Evolutionary conservation across 176 grass and related monocot genomes (phyloP).

Genomic region (Hsuehochloa calcarea): DNA sequence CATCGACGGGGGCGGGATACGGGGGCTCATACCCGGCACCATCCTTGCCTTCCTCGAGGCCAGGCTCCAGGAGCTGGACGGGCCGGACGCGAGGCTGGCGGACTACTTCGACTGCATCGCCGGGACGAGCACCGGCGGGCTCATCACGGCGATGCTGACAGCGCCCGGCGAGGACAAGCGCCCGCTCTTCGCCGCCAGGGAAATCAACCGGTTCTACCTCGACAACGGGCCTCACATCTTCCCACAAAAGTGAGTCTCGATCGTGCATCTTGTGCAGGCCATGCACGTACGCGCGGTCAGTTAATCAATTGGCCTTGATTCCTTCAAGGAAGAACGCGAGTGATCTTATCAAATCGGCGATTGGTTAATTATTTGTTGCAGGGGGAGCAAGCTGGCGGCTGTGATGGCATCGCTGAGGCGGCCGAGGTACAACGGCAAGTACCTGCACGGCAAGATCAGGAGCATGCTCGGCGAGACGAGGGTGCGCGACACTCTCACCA

Average conservation of each 20-base stretch:
- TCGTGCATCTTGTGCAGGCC: too few relatives aligned
- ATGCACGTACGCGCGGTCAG: too few relatives aligned
- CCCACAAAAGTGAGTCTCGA: constrained; percentile 10
- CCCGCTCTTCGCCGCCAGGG: constrained; percentile 39
- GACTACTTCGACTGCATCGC: constrained; percentile 58
- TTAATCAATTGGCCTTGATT: neutral
- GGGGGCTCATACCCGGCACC: constrained; percentile 46
- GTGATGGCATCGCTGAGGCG: neutral
- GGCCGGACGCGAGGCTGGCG: constrained; percentile 37
- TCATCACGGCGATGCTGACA: constrained; percentile 50
- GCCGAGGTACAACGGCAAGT: constrained; percentile 53
- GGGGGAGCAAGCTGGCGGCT: neutral
- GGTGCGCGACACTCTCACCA: constrained; percentile 50
- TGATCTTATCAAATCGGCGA: neutral
- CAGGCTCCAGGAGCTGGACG: constrained; percentile 43
- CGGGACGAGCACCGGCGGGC: constrained; percentile 61
- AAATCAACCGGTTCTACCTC: constrained; percentile 48
- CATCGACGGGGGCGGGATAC: constrained; percentile 53
- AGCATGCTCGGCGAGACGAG: constrained; percentile 49
- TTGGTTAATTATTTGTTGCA: neutral
- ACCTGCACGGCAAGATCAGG: constrained; percentile 39
- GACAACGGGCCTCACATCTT: constrained; percentile 46
- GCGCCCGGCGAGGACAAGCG: constrained; percentile 39
- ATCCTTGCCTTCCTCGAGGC: constrained; percentile 50
- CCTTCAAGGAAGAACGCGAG: neutral